Conservation (phyloP, 176 grass and related monocot species). For the Musa beccarii region DNA sequence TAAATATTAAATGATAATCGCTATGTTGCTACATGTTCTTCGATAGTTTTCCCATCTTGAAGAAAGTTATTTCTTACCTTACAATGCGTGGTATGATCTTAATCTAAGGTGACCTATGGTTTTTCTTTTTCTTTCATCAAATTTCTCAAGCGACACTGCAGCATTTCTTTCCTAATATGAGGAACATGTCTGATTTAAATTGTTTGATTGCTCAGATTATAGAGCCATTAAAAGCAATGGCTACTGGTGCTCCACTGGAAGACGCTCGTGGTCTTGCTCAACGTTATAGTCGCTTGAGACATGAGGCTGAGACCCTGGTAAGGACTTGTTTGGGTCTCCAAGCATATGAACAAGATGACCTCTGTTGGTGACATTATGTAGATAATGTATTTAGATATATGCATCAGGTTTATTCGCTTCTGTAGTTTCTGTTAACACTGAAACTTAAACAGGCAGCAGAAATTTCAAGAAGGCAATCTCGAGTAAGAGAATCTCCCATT, state of each 20-base stretch:
- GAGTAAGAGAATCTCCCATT: conserved; percentile 76
- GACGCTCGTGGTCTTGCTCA: conserved; percentile 88
- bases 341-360: background rate
- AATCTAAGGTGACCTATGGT: background rate
- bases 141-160: background rate
- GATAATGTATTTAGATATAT: background rate
- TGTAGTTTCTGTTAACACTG: conserved; percentile 5
- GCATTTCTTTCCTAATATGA: background rate
- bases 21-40: background rate
- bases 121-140: background rate
- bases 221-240: conserved; percentile 84
- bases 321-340: background rate
- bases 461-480: conserved; percentile 77
- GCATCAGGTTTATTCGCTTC: conserved; percentile 10
- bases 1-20: background rate
- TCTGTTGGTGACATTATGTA: background rate
- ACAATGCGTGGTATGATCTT: background rate
- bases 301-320: conserved; percentile 87
- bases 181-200: background rate
- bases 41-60: background rate
- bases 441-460: conserved; percentile 61
- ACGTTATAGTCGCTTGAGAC: conserved; percentile 96
- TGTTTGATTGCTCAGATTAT: conserved; percentile 43
- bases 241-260: conserved; percentile 61
- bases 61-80: background rate